phyloP scores from a whole-genome alignment of 2,329 filamentous ascomycete genomes.

The Cytospora paraplurivora region DNA sequence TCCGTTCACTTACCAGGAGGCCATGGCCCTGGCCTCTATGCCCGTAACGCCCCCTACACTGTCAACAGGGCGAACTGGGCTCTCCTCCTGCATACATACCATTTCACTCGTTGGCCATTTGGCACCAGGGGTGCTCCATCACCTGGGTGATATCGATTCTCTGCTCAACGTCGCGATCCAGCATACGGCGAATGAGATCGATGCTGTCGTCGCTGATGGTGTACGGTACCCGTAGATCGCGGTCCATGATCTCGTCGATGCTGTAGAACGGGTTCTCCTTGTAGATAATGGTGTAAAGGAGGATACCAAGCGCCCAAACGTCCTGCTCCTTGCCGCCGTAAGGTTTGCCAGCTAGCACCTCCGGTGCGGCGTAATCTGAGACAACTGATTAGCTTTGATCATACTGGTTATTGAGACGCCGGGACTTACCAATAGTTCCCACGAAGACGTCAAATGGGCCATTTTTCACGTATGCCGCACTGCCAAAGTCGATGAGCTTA shows the following conservation, averaged over 20 bases:
- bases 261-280: conserved; percentile 99
- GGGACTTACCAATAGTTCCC: conserved; percentile 84
- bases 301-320: conserved; percentile 94
- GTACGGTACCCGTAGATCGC: conserved; percentile 88
- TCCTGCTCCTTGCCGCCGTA: conserved; percentile 97
- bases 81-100: neutral
- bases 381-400: conserved; percentile 18
- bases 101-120: conserved; percentile 24
- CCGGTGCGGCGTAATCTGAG: conserved; percentile 95
- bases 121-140: conserved; percentile 82
- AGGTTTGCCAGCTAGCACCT: conserved; percentile 87
- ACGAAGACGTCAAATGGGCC: conserved; percentile 99
- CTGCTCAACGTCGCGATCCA: conserved; percentile 83
- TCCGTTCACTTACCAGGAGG: neutral
- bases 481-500: conserved; percentile 97
- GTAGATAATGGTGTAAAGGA: conserved; percentile 98
- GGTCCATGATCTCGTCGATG: conserved; percentile 98
- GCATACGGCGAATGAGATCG: conserved; percentile 86
- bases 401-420: neutral
- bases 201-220: conserved; percentile 90
- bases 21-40: neutral
- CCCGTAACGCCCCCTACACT: neutral
- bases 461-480: conserved; percentile 96
- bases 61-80: neutral
- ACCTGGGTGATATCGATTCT: conserved; percentile 87